Evolutionary conservation across 1,139 yeast species (phyloP), one percentile per base, ranked within the genome.

Genomic region (Candida sp.): DNA sequence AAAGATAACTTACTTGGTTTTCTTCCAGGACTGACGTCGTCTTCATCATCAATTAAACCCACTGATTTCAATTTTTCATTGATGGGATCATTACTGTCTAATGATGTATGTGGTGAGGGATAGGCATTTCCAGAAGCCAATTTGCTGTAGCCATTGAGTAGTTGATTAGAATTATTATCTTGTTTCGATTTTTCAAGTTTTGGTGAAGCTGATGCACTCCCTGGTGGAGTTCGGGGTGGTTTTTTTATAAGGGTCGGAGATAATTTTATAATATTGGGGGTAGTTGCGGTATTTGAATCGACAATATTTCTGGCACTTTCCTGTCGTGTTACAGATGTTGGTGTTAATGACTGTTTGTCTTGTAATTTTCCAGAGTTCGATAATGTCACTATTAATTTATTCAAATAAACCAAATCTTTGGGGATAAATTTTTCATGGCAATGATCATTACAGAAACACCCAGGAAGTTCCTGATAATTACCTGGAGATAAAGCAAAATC

Each of bases 351-450:
- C 19, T n/a, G 7, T 11, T 9, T 9, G 19, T 32, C 19, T 9
- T 32, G 19, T 7, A n/a, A 11, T 6, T 6, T 32, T 32, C 19
- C 11, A 11, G 34, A 6, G 6, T 32, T 32, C 7, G 34, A 32
- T 12, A 12, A 11, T 12, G 21, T 36, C 15, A 36, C 21, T 11
- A 36, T 22, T 29, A 37, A 29, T 29, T 37, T 21, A 29, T 37
- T 37, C 5, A 37, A 37, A 29, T 29, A 37, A 5, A 32, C 11
- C 27, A 12, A 25, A 37, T 37, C 39, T 12, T 37, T 37, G 22
- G 39, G 39, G 9, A 37, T 27, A 21, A 27, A 29, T 21, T 37
- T 37, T 11, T 37, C 33, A 29, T 19, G 34, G 22, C 22, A 37
- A 29, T 27, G 12, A 29, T 15, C 22, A 5, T 21, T 11, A 37